A percentile compares a stretch with the other conserved stretches of the same genome.
phyloP scores from a whole-genome alignment of 805 yeast genomes.

The Yarrowia sp. region DNA sequence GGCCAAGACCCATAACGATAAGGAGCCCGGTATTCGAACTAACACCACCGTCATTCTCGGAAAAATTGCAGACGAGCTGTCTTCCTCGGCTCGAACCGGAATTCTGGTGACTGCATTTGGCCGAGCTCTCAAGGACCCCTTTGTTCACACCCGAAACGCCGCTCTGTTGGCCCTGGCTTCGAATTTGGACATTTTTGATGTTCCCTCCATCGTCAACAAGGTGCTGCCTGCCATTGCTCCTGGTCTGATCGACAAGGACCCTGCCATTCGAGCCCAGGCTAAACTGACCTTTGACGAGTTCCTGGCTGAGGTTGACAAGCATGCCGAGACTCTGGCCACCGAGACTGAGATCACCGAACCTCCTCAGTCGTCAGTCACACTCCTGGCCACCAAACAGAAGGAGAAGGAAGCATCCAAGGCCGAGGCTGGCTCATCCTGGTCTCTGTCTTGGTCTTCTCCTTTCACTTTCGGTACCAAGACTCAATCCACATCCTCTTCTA shows the following conservation, averaged over 20 bases:
- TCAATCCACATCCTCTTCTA: constrained; percentile 25
- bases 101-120: constrained; percentile 88
- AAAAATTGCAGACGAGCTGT: constrained; percentile 66
- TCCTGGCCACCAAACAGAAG: constrained; percentile 22
- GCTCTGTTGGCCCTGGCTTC: constrained; percentile 77
- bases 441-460: constrained; percentile 35
- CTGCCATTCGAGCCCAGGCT: constrained; percentile 75
- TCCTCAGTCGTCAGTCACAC: constrained; percentile 25
- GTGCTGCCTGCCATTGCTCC: constrained; percentile 86
- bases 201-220: constrained; percentile 78
- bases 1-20: constrained; percentile 83
- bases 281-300: constrained; percentile 69
- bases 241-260: constrained; percentile 76
- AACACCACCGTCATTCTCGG: constrained; percentile 75
- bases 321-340: constrained; percentile 16
- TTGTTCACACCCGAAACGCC: constrained; percentile 73
- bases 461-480: constrained; percentile 34
- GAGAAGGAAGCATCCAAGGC: constrained; percentile 27
- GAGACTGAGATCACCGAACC: constrained; percentile 26
- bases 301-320: constrained; percentile 58
- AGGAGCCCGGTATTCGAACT: constrained; percentile 75
- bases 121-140: constrained; percentile 81
- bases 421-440: constrained; percentile 22
- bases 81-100: constrained; percentile 63
- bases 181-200: constrained; percentile 69